These are phyloP conservation scores for Wilhelminamyces savonicus DNA, from an alignment of 805 yeast species.

Conservation along the genomic window DNA sequence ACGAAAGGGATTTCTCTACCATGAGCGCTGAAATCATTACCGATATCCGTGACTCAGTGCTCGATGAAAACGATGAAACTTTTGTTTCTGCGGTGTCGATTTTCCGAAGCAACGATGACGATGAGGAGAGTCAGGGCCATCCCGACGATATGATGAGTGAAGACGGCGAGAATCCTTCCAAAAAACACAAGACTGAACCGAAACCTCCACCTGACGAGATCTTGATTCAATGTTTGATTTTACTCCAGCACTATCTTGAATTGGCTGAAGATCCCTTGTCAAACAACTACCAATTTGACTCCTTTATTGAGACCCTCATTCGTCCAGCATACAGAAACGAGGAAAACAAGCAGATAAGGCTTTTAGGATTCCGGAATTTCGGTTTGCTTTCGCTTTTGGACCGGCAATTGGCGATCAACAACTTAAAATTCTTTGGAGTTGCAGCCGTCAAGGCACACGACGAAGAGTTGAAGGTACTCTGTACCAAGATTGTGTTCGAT, in stretches of 20 bases:
- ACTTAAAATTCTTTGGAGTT: constrained; percentile 59
- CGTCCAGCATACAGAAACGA: constrained; percentile 57
- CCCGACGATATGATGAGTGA: constrained; percentile 11
- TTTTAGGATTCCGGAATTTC: constrained; percentile 68
- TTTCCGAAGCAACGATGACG: constrained; percentile 8
- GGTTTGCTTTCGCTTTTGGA: constrained; percentile 79
- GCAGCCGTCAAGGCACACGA: constrained; percentile 59
- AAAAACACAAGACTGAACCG: constrained; percentile 32
- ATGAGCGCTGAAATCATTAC: constrained; percentile 82
- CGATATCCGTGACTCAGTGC: constrained; percentile 69
- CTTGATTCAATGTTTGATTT: constrained; percentile 55
- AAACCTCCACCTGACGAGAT: constrained; percentile 39
- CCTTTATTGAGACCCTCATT: constrained; percentile 71
- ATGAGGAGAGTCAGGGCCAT: constrained; percentile 11
- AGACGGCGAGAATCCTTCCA: constrained; percentile 15
- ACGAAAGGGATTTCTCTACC: constrained; percentile 77
- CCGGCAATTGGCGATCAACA: constrained; percentile 52
- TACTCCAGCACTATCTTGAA: constrained; percentile 66
- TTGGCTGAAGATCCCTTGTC: constrained; percentile 58
- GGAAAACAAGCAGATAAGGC: constrained; percentile 45
- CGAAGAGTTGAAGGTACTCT: constrained; percentile 53
- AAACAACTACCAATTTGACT: constrained; percentile 57
- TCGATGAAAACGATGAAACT: constrained; percentile 42
- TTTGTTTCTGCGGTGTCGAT: constrained; percentile 42
- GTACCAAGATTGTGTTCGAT: constrained; percentile 71